Evolutionary conservation across 2,329 filamentous ascomycete genomes (phyloP).

Genomic region (Cadophora gregata): DNA sequence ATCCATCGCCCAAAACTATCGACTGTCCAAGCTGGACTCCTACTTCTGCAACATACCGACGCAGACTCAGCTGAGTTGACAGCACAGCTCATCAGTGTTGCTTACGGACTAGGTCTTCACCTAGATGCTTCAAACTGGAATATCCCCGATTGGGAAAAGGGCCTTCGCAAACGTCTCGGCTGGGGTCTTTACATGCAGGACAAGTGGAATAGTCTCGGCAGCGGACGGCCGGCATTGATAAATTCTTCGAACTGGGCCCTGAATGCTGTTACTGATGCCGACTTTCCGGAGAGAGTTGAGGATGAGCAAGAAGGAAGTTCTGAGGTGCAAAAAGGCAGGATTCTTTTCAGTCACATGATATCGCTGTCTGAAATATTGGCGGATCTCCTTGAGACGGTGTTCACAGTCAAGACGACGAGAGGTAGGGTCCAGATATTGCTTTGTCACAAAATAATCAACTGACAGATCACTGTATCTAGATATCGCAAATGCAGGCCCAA

Average conservation of each 20-base stretch:
- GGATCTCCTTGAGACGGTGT: constrained; percentile 57
- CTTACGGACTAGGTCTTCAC: constrained; percentile 64
- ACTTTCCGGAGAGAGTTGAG: constrained; percentile 50
- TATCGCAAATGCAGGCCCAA: constrained; percentile 33
- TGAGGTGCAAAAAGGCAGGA: constrained; percentile 52
- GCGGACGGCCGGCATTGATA: constrained; percentile 63
- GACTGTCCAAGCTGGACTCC: constrained; percentile 59
- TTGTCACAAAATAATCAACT: not conserved
- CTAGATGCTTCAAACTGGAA: constrained; percentile 67
- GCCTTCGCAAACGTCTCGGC: constrained; percentile 63
- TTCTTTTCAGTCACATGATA: constrained; percentile 58
- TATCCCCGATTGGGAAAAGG: constrained; percentile 67
- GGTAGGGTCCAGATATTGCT: constrained; percentile 23
- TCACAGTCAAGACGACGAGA: constrained; percentile 45
- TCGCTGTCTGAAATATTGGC: constrained; percentile 57
- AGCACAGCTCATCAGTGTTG: constrained; percentile 58
- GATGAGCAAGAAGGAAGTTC: constrained; percentile 46
- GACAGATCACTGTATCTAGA: constrained; percentile 20
- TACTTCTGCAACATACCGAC: constrained; percentile 54
- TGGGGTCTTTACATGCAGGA: constrained; percentile 73
- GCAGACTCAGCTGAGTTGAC: constrained; percentile 44
- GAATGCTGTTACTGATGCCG: constrained; percentile 49
- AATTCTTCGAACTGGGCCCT: constrained; percentile 61
- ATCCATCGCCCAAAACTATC: constrained; percentile 60
- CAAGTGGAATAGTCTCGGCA: constrained; percentile 63